A percentile compares a stretch with the other conserved stretches of the same genome.
phyloP scores from a whole-genome alignment of 176 grass and related monocot species.

The Oryza meyeriana region DNA sequence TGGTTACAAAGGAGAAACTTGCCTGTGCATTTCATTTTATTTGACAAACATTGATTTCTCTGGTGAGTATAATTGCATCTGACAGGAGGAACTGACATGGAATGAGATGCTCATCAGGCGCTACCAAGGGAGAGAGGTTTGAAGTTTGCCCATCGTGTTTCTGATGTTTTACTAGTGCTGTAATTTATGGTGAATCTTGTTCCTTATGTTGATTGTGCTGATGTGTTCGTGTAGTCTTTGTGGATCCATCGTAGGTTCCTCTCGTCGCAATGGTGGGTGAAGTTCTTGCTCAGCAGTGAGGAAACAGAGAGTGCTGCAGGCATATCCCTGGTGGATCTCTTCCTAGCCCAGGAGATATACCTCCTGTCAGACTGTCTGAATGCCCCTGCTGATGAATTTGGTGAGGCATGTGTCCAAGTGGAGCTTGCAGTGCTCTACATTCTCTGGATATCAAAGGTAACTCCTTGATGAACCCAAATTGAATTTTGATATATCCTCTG shows the following conservation, averaged over 20 bases:
- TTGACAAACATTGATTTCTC: constrained; percentile 17
- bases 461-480: not conserved
- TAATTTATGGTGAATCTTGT: not conserved
- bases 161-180: not conserved
- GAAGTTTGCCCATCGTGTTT: not conserved
- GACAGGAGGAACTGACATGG: constrained; percentile 80
- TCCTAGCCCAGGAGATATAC: constrained; percentile 59
- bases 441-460: constrained; percentile 39
- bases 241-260: constrained; percentile 90
- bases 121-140: constrained; percentile 87
- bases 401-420: not conserved
- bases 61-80: not conserved
- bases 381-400: constrained; percentile 26
- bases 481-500: not conserved
- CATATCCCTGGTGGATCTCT: constrained; percentile 38
- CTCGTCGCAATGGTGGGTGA: constrained; percentile 63
- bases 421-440: constrained; percentile 39
- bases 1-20: not conserved
- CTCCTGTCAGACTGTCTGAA: constrained; percentile 46
- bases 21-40: not conserved
- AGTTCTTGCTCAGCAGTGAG: constrained; percentile 20
- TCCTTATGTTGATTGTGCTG: not conserved
- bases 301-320: constrained; percentile 7
- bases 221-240: constrained; percentile 48
- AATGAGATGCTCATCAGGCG: constrained; percentile 70